These are phyloP conservation scores for Zygotorulaspora florentina DNA, from an alignment of 805 yeast genomes.

Conservation along the genomic window DNA sequence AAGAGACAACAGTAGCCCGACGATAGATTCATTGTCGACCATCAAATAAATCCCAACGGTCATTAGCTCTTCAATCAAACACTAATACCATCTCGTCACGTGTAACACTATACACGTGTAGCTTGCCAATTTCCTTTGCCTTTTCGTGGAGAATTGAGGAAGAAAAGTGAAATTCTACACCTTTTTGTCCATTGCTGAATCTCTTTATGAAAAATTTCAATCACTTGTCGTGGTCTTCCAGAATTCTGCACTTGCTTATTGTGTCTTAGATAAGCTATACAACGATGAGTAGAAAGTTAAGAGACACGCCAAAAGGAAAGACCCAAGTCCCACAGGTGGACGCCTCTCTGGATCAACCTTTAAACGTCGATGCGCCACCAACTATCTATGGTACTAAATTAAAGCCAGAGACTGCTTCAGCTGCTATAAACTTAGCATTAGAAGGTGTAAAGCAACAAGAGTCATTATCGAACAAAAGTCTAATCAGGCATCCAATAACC, in stretches of 20 bases:
- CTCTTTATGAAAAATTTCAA: no score
- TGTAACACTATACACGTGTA: conserved; percentile 6
- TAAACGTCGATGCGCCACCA: conserved; percentile 49
- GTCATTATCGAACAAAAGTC: conserved; percentile 41
- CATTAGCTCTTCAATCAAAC: neutral
- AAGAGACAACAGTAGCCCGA: conserved; percentile 19
- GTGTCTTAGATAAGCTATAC: neutral
- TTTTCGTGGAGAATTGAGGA: neutral
- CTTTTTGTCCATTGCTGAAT: neutral
- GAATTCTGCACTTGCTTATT: neutral
- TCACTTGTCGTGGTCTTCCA: neutral
- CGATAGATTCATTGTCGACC: conserved; percentile 19
- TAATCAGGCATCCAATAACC: conserved; percentile 47
- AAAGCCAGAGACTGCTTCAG: conserved; percentile 55
- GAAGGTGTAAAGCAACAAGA: conserved; percentile 51
- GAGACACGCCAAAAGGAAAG: conserved; percentile 3
- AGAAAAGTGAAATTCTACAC: neutral
- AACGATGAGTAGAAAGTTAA: conserved; percentile 1
- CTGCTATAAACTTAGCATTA: conserved; percentile 58
- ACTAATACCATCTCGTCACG: conserved; percentile 1
- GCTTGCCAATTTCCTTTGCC: neutral
- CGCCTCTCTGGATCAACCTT: conserved; percentile 50
- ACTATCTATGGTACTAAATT: conserved; percentile 47
- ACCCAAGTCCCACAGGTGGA: conserved; percentile 41
- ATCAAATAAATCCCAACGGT: conserved; percentile 11